Evolutionary conservation across 441 rosid genomes (phyloP), one percentile per base, ranked within the genome.

Genomic region (Manihot esculenta): DNA sequence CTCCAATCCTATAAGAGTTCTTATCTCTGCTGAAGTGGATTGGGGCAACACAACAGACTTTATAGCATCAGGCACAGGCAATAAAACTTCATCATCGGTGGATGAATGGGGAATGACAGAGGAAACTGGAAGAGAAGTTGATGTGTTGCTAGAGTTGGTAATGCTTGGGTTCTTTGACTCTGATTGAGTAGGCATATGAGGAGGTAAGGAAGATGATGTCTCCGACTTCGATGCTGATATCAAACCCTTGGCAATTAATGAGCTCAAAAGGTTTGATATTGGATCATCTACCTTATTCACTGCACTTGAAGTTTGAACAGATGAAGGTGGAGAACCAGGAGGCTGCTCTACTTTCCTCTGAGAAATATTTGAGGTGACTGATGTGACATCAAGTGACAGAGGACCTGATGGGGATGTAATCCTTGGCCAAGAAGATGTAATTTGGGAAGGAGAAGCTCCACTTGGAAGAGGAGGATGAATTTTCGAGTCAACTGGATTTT

Each of bases 191-290:
- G 85, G 80, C 56, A 73, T 58, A 69, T 80, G 83, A 13, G 74
- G 64, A 49, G 82, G 73, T 6, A 50, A 55, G 2, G 71, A 72
- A 60, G 92, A 75, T 24, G 89, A 72, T 23, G 83, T 70, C 73
- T 87, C 89, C 0, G 82, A 68, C 81, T 87, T 89, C n/a, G 93
- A 81, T 66, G 94, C 88, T 73, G 97, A 90, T 81, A 95, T 95
- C 83, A 95, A 75, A 75, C 99, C 98, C 84, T 90, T 91, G 14
- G 94, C 84, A 78, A 88, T 94, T 74, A 95, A 85, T 20, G 98
- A 82, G 86, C 93, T 90, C 84, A 95, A 82, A 77, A 95, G 97
- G 77, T 72, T 83, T n/a, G 98, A 87, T 69, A 95, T 74, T 56
- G 97, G 97, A 81, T 81, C 85, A 23, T 83, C 53, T 74, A 76